Base-by-base conservation (phyloP, 768 basidiomycete species). In the Piloderma croceum region DNA sequence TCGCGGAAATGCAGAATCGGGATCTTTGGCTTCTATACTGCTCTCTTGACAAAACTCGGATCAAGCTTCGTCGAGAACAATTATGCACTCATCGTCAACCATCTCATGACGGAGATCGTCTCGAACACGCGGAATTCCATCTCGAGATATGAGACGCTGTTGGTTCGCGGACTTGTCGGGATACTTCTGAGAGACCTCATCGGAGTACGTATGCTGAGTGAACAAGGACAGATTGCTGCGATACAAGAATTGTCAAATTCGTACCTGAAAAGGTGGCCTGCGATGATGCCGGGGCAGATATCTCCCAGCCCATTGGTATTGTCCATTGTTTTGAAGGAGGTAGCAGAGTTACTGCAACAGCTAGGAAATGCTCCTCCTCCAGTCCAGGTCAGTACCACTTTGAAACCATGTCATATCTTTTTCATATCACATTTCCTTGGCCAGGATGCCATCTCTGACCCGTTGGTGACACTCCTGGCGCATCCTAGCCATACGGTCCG, bases 191-290 rank as follows among this genome's bases (percentile, higher is more conserved):
- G 91, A 37, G 90, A 96, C 50, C 72, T 97, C 20, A 79, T 99
- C 32, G 90, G 89, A 2, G 79, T 86, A 2, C 68, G 93, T 44
- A 83, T 96, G 74, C 63, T 98, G 47, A 86, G 86, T 44, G 94
- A 99, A 54, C 89, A 91, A 55, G 93, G 86, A 0, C 94, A 98
- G 61, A 93, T 98, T 34, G 68, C 71, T 20, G 93, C 93, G 2
- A 87, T 96, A 24, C 81, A 87, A 51, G 93, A 96, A 49, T 66
- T 96, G 31, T 81, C 88, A 0, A 81, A 71, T 24, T 69, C 74
- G 4, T 96, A 90, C 57, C 66, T 96, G 44, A 90, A 87, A 60
- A 76, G 89, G 38, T 97, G 91, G 90, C 91, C 92, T 1, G 84
- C 90, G 0, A 76, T 94, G 62, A 81, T 97, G 75, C 90, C 90